Evolutionary conservation across 371 early-diverging fungal genomes (phyloP).

Genomic region (Mortierella sp.): DNA sequence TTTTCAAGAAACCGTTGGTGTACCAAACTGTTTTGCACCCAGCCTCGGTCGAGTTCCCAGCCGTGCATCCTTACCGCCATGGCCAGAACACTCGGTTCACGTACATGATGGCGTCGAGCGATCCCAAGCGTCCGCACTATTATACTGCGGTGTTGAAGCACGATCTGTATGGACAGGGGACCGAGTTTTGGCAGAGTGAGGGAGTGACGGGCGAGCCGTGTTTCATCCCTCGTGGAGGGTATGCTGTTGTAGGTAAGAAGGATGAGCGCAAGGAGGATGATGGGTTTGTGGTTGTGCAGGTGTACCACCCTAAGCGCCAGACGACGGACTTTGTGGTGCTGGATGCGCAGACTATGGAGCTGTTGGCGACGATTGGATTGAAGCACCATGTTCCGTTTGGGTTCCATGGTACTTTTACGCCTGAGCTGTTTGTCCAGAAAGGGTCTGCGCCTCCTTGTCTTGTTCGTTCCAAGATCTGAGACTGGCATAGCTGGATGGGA

Average conservation of each 20-base stretch:
- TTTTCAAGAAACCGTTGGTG: slow-evolving; percentile 17
- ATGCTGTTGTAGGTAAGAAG: slow-evolving; percentile 27
- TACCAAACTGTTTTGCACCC: slow-evolving; percentile 38
- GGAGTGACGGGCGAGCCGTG: slow-evolving; percentile 57
- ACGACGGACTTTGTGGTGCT: slow-evolving; percentile 50
- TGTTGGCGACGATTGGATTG: slow-evolving; percentile 44
- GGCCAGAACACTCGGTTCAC: slow-evolving; percentile 45
- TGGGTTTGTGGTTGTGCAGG: slow-evolving; percentile 52
- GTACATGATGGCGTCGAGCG: slow-evolving; percentile 57
- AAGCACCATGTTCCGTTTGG: slow-evolving; percentile 54
- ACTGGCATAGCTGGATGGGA: not conserved
- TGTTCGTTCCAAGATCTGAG: slow-evolving; percentile 38
- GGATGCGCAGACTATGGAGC: slow-evolving; percentile 47
- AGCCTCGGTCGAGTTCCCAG: slow-evolving; percentile 54
- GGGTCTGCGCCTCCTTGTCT: slow-evolving; percentile 25
- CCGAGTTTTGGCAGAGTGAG: slow-evolving; percentile 53
- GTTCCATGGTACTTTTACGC: slow-evolving; percentile 54
- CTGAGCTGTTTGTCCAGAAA: slow-evolving; percentile 40
- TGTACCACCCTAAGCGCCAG: slow-evolving; percentile 46
- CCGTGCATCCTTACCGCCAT: slow-evolving; percentile 53
- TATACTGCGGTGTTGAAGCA: slow-evolving; percentile 56
- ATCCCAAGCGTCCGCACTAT: slow-evolving; percentile 50
- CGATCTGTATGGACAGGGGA: slow-evolving; percentile 35
- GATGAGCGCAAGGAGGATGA: slow-evolving; percentile 43
- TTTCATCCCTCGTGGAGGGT: slow-evolving; percentile 51